A percentile compares a stretch with the other conserved stretches of the same genome.
Evolutionary conservation across 345 rosid species (phyloP).

Genomic region (Alliaria petiolata): DNA sequence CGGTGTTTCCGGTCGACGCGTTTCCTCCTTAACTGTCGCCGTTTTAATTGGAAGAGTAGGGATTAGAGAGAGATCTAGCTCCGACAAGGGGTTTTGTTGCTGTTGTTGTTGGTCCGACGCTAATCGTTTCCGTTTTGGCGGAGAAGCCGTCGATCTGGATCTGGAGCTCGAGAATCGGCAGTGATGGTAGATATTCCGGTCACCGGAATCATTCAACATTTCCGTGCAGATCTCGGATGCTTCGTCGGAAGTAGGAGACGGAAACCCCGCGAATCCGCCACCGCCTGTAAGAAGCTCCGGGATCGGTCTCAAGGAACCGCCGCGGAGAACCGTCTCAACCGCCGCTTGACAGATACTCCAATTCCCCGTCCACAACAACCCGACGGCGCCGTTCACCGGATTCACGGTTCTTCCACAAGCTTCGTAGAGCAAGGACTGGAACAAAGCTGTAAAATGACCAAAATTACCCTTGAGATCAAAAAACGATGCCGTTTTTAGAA

Average conservation of each 20-base stretch:
- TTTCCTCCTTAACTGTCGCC: slow-evolving; percentile 17
- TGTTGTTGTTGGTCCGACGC: slow-evolving; percentile 26
- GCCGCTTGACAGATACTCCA: slow-evolving; percentile 61
- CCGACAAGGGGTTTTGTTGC: slow-evolving; percentile 36
- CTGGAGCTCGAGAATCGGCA: slow-evolving; percentile 69
- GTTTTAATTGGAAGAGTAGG: slow-evolving; percentile 35
- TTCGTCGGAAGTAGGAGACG: slow-evolving; percentile 50
- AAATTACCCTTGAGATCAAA: background rate
- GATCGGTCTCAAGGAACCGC: slow-evolving; percentile 45
- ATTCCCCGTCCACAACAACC: slow-evolving; percentile 67
- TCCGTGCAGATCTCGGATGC: slow-evolving; percentile 60
- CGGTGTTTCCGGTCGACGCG: slow-evolving; percentile 30
- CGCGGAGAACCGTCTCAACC: slow-evolving; percentile 57
- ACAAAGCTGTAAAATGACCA: slow-evolving; percentile 43
- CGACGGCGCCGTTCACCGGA: slow-evolving; percentile 71
- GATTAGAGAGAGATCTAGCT: slow-evolving; percentile 65
- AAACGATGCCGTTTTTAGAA: background rate
- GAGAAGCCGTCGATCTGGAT: slow-evolving; percentile 58
- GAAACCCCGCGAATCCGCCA: slow-evolving; percentile 8
- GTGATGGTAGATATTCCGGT: slow-evolving; percentile 36
- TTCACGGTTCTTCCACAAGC: slow-evolving; percentile 66
- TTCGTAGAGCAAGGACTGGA: slow-evolving; percentile 62
- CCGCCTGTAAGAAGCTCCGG: slow-evolving; percentile 29
- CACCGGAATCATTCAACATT: slow-evolving; percentile 39
- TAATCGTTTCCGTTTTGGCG: slow-evolving; percentile 46